Evolutionary conservation across 2,329 filamentous ascomycete species (phyloP).

Genomic region (Bipolaris bicolor): DNA sequence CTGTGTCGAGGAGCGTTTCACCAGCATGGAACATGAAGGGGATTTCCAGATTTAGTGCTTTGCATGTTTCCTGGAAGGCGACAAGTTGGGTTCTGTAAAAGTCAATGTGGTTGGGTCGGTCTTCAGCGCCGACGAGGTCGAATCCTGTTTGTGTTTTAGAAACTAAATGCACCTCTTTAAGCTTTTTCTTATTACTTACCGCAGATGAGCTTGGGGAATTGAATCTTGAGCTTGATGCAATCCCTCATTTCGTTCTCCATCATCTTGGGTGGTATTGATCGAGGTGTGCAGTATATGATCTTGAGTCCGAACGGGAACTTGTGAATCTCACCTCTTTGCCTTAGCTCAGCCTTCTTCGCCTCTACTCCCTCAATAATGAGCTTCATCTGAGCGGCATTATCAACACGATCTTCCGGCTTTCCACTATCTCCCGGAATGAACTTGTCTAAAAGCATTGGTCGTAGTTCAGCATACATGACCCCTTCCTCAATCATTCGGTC

Average conservation of each 20-base stretch:
- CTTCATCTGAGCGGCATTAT: conserved; percentile 65
- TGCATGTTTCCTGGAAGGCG: conserved; percentile 62
- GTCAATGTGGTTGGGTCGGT: conserved; percentile 65
- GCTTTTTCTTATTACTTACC: conserved; percentile 53
- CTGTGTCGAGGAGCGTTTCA: conserved; percentile 70
- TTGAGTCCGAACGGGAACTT: conserved; percentile 69
- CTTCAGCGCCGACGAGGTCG: conserved; percentile 71
- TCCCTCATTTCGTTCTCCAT: conserved; percentile 64
- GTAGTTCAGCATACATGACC: conserved; percentile 74
- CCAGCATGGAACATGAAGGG: conserved; percentile 80
- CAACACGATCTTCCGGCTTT: conserved; percentile 51
- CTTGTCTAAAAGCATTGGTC: conserved; percentile 73
- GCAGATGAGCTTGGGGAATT: conserved; percentile 66
- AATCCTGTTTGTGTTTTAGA: conserved; percentile 57
- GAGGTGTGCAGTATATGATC: conserved; percentile 73
- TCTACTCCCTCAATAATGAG: conserved; percentile 55
- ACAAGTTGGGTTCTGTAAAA: conserved; percentile 64
- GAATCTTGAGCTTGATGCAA: conserved; percentile 65
- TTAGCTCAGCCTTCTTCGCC: conserved; percentile 54
- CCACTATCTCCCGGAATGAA: conserved; percentile 67
- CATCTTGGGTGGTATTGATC: conserved; percentile 59
- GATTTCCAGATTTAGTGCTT: conserved; percentile 59
- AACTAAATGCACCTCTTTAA: background rate
- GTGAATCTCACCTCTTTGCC: conserved; percentile 41
- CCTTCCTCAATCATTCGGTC: conserved; percentile 68